These are phyloP conservation scores for Agapanthus africanus DNA, from an alignment of 106 monocot species.

Conservation along the genomic window DNA sequence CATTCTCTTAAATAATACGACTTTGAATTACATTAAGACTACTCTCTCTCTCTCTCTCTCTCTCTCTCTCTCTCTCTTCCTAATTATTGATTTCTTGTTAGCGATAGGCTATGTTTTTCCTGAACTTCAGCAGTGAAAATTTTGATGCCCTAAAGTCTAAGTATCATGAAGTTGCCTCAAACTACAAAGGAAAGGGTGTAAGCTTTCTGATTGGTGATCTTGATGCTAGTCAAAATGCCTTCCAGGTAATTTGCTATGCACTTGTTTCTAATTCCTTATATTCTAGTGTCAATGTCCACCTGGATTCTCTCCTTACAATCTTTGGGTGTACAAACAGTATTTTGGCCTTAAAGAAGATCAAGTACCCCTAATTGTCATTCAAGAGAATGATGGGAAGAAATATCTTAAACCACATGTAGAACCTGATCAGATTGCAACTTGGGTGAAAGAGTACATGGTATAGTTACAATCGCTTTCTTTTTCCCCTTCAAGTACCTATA, in stretches of 20 bases:
- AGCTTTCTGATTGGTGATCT: slow-evolving; percentile 73
- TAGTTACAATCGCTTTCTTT: neutral
- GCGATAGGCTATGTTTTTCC: slow-evolving; percentile 80
- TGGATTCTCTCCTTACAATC: slow-evolving; percentile 2
- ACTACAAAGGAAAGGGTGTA: slow-evolving; percentile 44
- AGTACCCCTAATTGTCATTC: slow-evolving; percentile 64
- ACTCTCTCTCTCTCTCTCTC: too few species aligned
- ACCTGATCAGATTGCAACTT: slow-evolving; percentile 54
- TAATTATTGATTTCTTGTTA: too few species aligned
- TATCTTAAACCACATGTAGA: slow-evolving; percentile 64
- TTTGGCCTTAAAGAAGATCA: slow-evolving; percentile 72
- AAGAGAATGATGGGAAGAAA: slow-evolving; percentile 51
- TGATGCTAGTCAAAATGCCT: slow-evolving; percentile 46
- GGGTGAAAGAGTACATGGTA: slow-evolving; percentile 67
- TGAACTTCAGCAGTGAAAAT: slow-evolving; percentile 45
- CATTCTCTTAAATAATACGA: neutral
- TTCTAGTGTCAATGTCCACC: neutral
- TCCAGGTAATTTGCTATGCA: slow-evolving; percentile 45
- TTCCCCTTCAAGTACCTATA: neutral
- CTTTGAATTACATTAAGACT: neutral
- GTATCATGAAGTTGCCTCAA: slow-evolving; percentile 37
- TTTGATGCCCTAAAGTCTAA: slow-evolving; percentile 51
- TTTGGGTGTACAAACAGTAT: slow-evolving; percentile 29
- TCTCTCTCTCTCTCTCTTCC: too few species aligned
- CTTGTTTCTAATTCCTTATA: neutral